Conservation (phyloP, 2,329 filamentous ascomycete species). For the Alternaria novae-zelandiae region DNA sequence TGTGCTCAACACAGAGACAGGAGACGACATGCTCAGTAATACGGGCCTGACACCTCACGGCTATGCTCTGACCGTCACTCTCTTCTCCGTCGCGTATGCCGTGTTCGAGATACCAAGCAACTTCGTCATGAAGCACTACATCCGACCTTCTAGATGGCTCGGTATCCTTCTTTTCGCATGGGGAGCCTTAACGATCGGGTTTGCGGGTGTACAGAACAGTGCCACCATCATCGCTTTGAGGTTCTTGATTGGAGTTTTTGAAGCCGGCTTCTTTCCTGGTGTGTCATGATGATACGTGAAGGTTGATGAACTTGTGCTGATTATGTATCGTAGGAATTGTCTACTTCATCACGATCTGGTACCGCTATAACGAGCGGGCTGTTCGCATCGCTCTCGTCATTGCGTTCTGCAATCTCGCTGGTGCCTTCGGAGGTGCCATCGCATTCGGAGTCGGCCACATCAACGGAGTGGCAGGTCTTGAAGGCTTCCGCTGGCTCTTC, state of each 20-base stretch:
- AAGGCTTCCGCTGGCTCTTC: conserved; percentile 36
- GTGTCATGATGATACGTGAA: not conserved
- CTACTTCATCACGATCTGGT: conserved; percentile 64
- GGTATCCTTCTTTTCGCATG: conserved; percentile 51
- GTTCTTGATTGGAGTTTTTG: conserved; percentile 44
- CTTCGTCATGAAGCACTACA: conserved; percentile 62
- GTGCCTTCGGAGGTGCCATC: conserved; percentile 60
- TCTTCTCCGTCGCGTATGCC: conserved; percentile 33
- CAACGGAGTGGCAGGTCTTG: conserved; percentile 40
- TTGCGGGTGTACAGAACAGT: conserved; percentile 51
- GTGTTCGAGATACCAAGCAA: conserved; percentile 61
- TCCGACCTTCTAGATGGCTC: conserved; percentile 45
- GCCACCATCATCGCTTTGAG: conserved; percentile 49
- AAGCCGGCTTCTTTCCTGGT: conserved; percentile 24
- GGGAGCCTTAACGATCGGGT: conserved; percentile 54
- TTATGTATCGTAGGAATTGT: conserved; percentile 28
- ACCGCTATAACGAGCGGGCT: conserved; percentile 61
- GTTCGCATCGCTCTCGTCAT: conserved; percentile 59
- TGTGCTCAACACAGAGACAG: conserved; percentile 65
- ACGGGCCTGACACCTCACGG: conserved; percentile 62
- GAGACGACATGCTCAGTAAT: conserved; percentile 66
- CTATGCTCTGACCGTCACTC: conserved; percentile 55
- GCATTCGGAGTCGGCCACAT: conserved; percentile 59
- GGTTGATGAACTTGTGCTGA: not conserved
- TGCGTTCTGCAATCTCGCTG: conserved; percentile 53